Evolutionary conservation across 2,329 filamentous ascomycete species (phyloP).

Genomic region (Colletotrichum chlorophyti): DNA sequence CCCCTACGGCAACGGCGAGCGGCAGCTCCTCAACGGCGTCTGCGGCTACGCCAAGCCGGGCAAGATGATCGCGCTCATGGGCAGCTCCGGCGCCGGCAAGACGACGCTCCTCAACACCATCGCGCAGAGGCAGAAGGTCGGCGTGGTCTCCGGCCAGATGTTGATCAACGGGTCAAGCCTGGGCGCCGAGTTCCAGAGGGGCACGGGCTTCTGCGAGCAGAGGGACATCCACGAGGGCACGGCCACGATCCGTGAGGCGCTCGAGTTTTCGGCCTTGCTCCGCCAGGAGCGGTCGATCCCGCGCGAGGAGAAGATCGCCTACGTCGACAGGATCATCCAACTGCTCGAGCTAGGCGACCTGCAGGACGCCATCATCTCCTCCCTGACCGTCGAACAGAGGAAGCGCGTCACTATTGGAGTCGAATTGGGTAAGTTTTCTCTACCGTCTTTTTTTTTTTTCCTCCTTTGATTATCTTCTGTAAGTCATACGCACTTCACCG

Average conservation of each 20-base stretch:
- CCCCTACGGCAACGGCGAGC: slow-evolving; percentile 42
- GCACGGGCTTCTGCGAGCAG: slow-evolving; percentile 74
- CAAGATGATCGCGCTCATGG: slow-evolving; percentile 81
- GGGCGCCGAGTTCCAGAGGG: slow-evolving; percentile 67
- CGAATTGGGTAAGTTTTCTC: slow-evolving; percentile 57
- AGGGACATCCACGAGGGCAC: slow-evolving; percentile 73
- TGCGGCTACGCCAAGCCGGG: slow-evolving; percentile 83
- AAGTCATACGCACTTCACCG: too few species aligned
- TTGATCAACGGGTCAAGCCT: slow-evolving; percentile 67
- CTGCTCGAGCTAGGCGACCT: slow-evolving; percentile 69
- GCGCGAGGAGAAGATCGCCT: slow-evolving; percentile 67
- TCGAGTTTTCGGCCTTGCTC: slow-evolving; percentile 71
- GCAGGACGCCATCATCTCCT: slow-evolving; percentile 68
- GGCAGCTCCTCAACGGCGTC: slow-evolving; percentile 45
- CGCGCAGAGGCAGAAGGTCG: slow-evolving; percentile 71
- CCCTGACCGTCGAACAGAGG: slow-evolving; percentile 54
- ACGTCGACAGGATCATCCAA: slow-evolving; percentile 71
- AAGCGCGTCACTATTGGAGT: slow-evolving; percentile 76
- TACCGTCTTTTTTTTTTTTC: too few species aligned
- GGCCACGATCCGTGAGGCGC: slow-evolving; percentile 70
- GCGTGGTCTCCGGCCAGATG: slow-evolving; percentile 70
- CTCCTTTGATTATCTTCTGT: too few species aligned
- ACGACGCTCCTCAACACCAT: slow-evolving; percentile 81
- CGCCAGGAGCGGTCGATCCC: slow-evolving; percentile 63
- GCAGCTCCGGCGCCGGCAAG: slow-evolving; percentile 83